Evolutionary conservation across 805 yeast genomes (phyloP).

Genomic region (Saccharomycopsis fibuligera): DNA sequence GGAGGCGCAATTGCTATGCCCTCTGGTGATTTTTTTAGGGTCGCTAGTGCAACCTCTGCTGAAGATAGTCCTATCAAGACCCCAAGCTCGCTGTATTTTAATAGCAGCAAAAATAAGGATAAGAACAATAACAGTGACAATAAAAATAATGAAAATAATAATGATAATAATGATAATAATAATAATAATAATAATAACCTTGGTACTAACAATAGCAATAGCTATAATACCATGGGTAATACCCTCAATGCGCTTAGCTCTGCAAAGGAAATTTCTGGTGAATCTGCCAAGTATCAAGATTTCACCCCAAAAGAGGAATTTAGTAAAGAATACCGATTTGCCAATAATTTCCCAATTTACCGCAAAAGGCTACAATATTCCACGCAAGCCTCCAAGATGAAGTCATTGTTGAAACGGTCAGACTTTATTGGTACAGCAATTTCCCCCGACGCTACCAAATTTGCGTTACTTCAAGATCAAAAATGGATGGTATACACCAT

Average conservation of each 20-base stretch:
- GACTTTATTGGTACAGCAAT: constrained; percentile 45
- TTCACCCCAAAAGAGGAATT: constrained; percentile 16
- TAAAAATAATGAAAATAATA: too few species aligned
- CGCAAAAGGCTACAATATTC: constrained; percentile 52
- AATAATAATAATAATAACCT: too few species aligned
- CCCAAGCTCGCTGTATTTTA: constrained; percentile 7
- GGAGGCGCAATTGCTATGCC: neutral
- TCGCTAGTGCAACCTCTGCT: neutral
- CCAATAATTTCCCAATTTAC: constrained; percentile 78
- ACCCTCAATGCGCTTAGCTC: constrained; percentile 7
- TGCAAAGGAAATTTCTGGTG: neutral
- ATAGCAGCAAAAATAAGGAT: neutral
- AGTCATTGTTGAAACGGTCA: constrained; percentile 15
- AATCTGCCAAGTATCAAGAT: neutral
- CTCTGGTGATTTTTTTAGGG: neutral
- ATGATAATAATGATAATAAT: too few species aligned
- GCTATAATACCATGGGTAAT: too few species aligned
- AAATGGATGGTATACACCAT: constrained; percentile 72
- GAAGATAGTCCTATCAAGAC: neutral
- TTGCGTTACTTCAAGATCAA: constrained; percentile 59
- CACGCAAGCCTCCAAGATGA: constrained; percentile 40
- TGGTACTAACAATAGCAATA: too few species aligned
- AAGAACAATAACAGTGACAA: neutral
- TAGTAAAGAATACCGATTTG: constrained; percentile 56
- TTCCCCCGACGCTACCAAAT: constrained; percentile 56